Evolutionary conservation across 2,329 filamentous ascomycete species (phyloP).

Genomic region (Hypoxylon sp.): DNA sequence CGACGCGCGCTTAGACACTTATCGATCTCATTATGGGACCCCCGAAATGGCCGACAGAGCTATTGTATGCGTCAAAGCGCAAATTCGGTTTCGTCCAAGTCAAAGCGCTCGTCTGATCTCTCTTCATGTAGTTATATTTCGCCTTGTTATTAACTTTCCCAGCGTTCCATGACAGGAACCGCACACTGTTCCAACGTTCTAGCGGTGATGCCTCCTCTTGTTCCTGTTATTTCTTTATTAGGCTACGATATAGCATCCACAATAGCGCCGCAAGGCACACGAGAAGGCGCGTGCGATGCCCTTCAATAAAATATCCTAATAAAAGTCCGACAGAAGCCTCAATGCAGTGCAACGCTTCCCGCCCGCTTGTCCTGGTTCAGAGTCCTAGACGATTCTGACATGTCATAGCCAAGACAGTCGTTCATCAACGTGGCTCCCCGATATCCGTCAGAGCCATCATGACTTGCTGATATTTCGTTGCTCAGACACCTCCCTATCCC

Average conservation of each 20-base stretch:
- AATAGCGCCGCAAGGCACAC: constrained; percentile 24
- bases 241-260: constrained; percentile 40
- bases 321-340: constrained; percentile 38
- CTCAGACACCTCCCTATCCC: constrained; percentile 5
- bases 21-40: constrained; percentile 42
- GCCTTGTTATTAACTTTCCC: constrained; percentile 23
- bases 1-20: constrained; percentile 43
- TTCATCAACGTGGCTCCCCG: constrained; percentile 27
- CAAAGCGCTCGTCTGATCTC: constrained; percentile 48
- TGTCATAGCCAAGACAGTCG: constrained; percentile 40
- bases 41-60: constrained; percentile 34
- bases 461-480: constrained; percentile 21
- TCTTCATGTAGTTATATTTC: constrained; percentile 29
- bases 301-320: constrained; percentile 40
- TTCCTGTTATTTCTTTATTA: constrained; percentile 18
- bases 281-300: constrained; percentile 38
- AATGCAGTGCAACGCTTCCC: constrained; percentile 40
- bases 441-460: constrained; percentile 17
- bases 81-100: constrained; percentile 45
- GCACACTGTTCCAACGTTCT: constrained; percentile 13
- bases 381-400: constrained; percentile 34
- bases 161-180: background rate
- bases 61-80: constrained; percentile 39
- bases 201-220: constrained; percentile 10
- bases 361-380: constrained; percentile 6